Conservation (phyloP, 2,329 filamentous ascomycete genomes). For the Biscogniauxia mediterranea region DNA sequence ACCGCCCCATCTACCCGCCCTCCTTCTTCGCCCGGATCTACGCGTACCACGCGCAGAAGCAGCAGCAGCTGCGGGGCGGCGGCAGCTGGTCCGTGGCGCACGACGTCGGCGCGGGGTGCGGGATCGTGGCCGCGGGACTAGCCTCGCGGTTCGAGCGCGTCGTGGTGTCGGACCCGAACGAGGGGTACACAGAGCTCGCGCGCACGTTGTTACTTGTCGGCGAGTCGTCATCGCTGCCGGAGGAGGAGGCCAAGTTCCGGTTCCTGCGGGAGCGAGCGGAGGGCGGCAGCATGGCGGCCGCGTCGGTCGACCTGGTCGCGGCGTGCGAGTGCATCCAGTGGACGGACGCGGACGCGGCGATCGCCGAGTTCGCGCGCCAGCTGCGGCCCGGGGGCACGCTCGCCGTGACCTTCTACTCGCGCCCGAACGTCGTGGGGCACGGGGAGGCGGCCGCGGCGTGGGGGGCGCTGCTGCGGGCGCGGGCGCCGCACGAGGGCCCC, state of each 20-base stretch:
- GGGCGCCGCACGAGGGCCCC: background rate
- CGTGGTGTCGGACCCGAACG: conserved; percentile 30
- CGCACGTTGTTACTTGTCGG: conserved; percentile 19
- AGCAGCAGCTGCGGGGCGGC: background rate
- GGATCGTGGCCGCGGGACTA: conserved; percentile 16
- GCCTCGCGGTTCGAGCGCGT: conserved; percentile 17
- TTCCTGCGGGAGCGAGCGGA: conserved; percentile 29
- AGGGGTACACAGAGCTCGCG: conserved; percentile 21
- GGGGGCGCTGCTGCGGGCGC: conserved; percentile 1
- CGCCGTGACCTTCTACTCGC: conserved; percentile 20
- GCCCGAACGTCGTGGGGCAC: conserved; percentile 9
- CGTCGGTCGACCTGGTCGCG: conserved; percentile 21
- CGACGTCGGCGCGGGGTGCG: conserved; percentile 19
- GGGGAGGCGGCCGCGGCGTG: conserved; percentile 9
- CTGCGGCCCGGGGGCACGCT: conserved; percentile 24
- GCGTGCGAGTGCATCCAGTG: conserved; percentile 28
- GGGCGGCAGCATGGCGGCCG: conserved; percentile 19
- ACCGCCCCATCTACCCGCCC: conserved; percentile 14
- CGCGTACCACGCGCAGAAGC: conserved; percentile 15
- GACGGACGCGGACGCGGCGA: conserved; percentile 17
- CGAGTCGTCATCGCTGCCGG: conserved; percentile 10
- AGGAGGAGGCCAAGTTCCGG: conserved; percentile 20
- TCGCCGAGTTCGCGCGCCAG: conserved; percentile 24
- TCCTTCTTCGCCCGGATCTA: conserved; percentile 22
- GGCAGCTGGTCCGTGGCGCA: conserved; percentile 14